Percentiles rank a stretch among this genome's conserved stretches.
Conservation (phyloP, 192 early-diverging fungal species). For the Coemansia sp. region DNA sequence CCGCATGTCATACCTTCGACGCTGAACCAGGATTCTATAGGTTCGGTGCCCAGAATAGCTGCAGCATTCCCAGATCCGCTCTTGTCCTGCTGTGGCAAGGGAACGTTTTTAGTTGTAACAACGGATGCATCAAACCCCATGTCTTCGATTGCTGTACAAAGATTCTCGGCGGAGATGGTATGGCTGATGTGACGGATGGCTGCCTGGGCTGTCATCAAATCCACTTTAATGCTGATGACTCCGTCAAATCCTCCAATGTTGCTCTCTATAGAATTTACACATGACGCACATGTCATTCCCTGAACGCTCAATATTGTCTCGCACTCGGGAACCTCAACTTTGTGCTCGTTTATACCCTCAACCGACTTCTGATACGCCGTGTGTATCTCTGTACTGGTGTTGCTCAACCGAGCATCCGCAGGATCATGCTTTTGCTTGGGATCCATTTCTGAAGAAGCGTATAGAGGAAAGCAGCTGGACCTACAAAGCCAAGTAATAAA, state of each 20-base stretch:
- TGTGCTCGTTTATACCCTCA: background rate
- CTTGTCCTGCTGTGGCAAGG: background rate
- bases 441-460: background rate
- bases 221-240: constrained; percentile 63
- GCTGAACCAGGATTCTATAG: constrained; percentile 45
- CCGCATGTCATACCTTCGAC: constrained; percentile 96
- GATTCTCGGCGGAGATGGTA: constrained; percentile 19
- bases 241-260: constrained; percentile 43
- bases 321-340: constrained; percentile 32
- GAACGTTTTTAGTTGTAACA: constrained; percentile 26
- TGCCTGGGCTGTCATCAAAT: constrained; percentile 64
- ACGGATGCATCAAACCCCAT: constrained; percentile 71
- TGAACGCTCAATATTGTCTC: constrained; percentile 59
- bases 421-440: background rate
- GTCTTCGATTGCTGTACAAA: constrained; percentile 65
- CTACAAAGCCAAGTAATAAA: background rate
- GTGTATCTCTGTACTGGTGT: constrained; percentile 20
- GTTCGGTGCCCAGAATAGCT: constrained; percentile 22
- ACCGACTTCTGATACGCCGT: constrained; percentile 15
- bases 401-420: constrained; percentile 8
- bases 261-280: constrained; percentile 70
- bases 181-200: constrained; percentile 51
- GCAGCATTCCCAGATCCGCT: background rate
- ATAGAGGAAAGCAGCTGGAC: background rate
- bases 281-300: constrained; percentile 88